Evolutionary conservation across 139 green algal species (phyloP).

Genomic region (Chlamydomonas sp.): DNA sequence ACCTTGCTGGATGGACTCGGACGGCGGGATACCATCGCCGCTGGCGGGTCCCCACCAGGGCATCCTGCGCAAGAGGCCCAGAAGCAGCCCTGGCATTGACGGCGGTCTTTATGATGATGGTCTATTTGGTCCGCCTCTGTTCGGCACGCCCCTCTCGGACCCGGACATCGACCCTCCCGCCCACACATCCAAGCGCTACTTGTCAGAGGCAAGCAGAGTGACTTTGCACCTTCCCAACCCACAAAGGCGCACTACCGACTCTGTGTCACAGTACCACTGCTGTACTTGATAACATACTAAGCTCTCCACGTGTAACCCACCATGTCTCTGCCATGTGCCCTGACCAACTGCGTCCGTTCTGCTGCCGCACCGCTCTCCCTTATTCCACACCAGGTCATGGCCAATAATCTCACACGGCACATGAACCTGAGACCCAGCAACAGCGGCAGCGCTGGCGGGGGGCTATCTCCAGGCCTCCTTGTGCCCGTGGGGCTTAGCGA

Average conservation of each 20-base stretch:
- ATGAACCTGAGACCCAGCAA: conserved; percentile 4
- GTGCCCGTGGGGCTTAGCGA: no score
- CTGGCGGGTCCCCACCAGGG: no score
- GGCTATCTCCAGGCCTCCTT: no score
- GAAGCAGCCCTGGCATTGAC: not conserved
- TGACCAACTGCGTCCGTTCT: not conserved
- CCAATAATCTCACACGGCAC: conserved; percentile 23
- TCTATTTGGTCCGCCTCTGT: no score
- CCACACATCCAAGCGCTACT: conserved; percentile 7
- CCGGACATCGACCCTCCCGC: conserved; percentile 25
- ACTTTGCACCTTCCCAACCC: no score
- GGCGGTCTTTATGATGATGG: no score
- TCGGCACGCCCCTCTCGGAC: conserved; percentile 1
- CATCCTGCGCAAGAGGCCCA: not conserved
- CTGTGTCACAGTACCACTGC: no score
- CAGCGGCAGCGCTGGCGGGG: no score
- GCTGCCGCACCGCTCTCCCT: not conserved
- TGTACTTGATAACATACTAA: no score
- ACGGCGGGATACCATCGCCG: no score
- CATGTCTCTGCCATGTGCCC: not conserved
- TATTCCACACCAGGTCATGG: conserved; percentile 7
- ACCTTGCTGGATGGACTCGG: no score
- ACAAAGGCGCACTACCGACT: no score
- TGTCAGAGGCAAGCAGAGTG: not conserved
- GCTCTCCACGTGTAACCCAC: not conserved